Conservation (phyloP, 1,284 basidiomycete species). For the Vanrija sp. region DNA sequence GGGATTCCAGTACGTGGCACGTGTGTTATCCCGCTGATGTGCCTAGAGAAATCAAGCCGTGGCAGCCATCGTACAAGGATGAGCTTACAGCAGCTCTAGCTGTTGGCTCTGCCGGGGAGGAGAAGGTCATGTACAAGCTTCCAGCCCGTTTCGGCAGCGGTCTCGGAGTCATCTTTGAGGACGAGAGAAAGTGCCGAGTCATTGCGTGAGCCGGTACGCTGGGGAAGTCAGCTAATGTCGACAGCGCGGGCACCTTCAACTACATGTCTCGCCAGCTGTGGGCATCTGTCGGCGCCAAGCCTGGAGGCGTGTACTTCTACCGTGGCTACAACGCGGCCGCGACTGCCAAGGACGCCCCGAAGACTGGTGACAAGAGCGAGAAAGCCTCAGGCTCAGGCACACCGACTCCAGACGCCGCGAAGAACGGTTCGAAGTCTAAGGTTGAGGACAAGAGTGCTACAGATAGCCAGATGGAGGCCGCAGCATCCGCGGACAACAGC, state of each 20-base stretch:
- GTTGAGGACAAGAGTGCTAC: slow-evolving; percentile 14
- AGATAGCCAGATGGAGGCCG: slow-evolving; percentile 15
- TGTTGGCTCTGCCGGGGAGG: slow-evolving; percentile 53
- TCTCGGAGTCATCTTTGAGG: slow-evolving; percentile 53
- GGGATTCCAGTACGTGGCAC: slow-evolving; percentile 45
- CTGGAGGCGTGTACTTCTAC: slow-evolving; percentile 50
- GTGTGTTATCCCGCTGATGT: not conserved
- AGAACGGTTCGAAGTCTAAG: not conserved
- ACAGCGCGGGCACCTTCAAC: slow-evolving; percentile 40
- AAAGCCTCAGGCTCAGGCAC: not conserved
- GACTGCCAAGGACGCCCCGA: slow-evolving; percentile 15
- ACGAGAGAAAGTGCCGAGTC: slow-evolving; percentile 51
- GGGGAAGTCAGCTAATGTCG: not conserved
- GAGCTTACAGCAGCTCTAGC: slow-evolving; percentile 53
- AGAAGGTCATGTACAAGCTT: slow-evolving; percentile 54
- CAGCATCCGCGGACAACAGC: not conserved
- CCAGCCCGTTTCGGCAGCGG: slow-evolving; percentile 43
- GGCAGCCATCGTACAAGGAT: slow-evolving; percentile 53
- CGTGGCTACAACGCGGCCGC: slow-evolving; percentile 51
- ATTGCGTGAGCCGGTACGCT: slow-evolving; percentile 37
- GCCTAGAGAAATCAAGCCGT: slow-evolving; percentile 46
- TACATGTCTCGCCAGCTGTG: slow-evolving; percentile 46
- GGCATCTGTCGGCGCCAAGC: slow-evolving; percentile 43
- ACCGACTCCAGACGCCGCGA: slow-evolving; percentile 17
- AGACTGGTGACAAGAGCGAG: not conserved